These are phyloP conservation scores for Clonostachys chloroleuca DNA, from an alignment of 2,329 filamentous ascomycete genomes.

Conservation along the genomic window DNA sequence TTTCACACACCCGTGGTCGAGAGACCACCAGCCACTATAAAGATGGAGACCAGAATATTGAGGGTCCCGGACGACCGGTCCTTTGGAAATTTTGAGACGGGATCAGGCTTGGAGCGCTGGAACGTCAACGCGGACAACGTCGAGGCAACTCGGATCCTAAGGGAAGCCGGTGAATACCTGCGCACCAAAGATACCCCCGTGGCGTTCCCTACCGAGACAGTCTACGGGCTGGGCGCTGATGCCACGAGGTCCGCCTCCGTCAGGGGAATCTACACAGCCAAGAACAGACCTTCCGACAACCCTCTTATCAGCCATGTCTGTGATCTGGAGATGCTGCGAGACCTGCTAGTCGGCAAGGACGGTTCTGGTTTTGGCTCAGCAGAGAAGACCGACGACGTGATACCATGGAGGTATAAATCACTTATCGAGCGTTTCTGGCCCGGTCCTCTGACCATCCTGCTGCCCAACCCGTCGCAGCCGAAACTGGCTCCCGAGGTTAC, in stretches of 20 bases:
- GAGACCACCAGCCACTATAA: not conserved
- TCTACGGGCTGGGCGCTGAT: slow-evolving; percentile 95
- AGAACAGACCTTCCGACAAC: slow-evolving; percentile 88
- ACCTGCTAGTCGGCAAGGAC: slow-evolving; percentile 39
- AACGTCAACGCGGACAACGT: slow-evolving; percentile 20
- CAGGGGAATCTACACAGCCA: slow-evolving; percentile 86
- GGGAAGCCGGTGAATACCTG: slow-evolving; percentile 63
- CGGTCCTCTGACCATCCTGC: slow-evolving; percentile 84
- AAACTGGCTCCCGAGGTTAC: slow-evolving; percentile 87
- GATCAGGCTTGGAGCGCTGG: slow-evolving; percentile 35
- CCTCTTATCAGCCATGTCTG: slow-evolving; percentile 91
- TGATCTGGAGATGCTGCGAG: slow-evolving; percentile 71
- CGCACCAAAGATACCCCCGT: slow-evolving; percentile 68
- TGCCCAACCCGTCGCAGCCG: slow-evolving; percentile 68
- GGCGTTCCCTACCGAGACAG: slow-evolving; percentile 95
- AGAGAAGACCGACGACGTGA: slow-evolving; percentile 22
- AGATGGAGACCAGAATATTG: slow-evolving; percentile 35
- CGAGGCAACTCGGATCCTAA: slow-evolving; percentile 37
- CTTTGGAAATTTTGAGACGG: slow-evolving; percentile 25
- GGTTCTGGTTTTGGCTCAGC: slow-evolving; percentile 8
- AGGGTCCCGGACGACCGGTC: slow-evolving; percentile 20
- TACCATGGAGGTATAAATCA: slow-evolving; percentile 73
- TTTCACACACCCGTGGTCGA: too few species aligned
- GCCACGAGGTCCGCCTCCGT: slow-evolving; percentile 82
- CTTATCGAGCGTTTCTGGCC: slow-evolving; percentile 89